Evolutionary conservation across 2,329 filamentous ascomycete species (phyloP).

Genomic region (Penicillium sp.): DNA sequence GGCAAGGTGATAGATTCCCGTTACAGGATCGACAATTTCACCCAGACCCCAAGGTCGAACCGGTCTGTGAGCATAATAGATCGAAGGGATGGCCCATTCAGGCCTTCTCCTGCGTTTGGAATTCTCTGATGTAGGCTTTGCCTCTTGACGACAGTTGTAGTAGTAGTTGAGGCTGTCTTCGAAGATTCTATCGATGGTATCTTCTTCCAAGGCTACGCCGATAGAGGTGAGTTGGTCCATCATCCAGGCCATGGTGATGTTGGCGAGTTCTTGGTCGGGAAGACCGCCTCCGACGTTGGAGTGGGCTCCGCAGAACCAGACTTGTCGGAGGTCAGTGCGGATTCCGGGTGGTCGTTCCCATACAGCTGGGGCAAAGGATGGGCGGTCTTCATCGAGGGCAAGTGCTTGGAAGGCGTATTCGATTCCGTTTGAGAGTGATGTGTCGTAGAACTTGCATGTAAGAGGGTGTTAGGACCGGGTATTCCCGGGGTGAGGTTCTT

Average conservation of each 20-base stretch:
- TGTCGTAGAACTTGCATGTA: conserved; percentile 33
- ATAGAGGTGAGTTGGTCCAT: conserved; percentile 30
- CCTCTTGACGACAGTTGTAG: conserved; percentile 7
- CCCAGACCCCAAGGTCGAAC: conserved; percentile 19
- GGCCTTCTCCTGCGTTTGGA: conserved; percentile 1
- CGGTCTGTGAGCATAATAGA: conserved; percentile 16
- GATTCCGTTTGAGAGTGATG: conserved; percentile 25
- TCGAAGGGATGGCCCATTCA: conserved; percentile 11
- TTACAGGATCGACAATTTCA: conserved; percentile 15
- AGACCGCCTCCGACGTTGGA: conserved; percentile 48
- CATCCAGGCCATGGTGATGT: conserved; percentile 51
- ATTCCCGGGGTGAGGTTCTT: neutral
- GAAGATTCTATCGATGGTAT: conserved; percentile 14
- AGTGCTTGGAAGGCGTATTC: conserved; percentile 36
- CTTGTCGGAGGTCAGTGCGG: conserved; percentile 39
- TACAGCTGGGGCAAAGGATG: conserved; percentile 29
- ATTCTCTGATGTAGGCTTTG: neutral
- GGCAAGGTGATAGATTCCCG: conserved; percentile 13
- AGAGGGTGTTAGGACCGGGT: conserved; percentile 7
- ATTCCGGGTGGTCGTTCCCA: conserved; percentile 29
- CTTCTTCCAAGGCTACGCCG: conserved; percentile 14
- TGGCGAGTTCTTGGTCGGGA: conserved; percentile 46
- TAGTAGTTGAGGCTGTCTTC: conserved; percentile 13
- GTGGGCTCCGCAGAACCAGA: conserved; percentile 49
- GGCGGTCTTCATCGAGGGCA: conserved; percentile 30